Conservation (phyloP, 2,329 filamentous ascomycete genomes). For the Tolypocladium cylindrosporum region DNA sequence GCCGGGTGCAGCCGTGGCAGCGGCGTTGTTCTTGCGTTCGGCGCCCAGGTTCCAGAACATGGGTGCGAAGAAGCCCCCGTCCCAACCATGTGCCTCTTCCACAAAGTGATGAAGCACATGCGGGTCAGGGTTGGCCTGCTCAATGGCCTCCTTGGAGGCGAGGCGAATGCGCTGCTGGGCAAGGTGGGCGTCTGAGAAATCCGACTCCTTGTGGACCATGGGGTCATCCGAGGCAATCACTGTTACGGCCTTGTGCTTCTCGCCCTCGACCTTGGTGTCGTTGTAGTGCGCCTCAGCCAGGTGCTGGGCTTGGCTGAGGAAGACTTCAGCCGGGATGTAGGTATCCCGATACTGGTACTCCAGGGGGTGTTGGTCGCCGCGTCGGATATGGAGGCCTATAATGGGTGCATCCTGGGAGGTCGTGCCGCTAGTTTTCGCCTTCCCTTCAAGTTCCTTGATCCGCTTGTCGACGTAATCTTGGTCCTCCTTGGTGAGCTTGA, state of each 20-base stretch:
- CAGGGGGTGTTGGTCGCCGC: conserved; percentile 67
- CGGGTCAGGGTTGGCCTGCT: conserved; percentile 30
- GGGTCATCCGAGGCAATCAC: conserved; percentile 76
- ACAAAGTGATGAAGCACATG: conserved; percentile 54
- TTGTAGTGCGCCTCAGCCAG: conserved; percentile 42
- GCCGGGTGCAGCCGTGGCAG: conserved; percentile 12
- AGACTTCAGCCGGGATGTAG: conserved; percentile 67
- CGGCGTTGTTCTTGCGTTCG: conserved; percentile 30
- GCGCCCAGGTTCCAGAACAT: conserved; percentile 72
- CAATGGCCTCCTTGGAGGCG: conserved; percentile 48
- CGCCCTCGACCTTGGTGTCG: conserved; percentile 25
- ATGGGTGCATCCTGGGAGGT: conserved; percentile 25
- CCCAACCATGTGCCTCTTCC: conserved; percentile 74
- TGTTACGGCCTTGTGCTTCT: conserved; percentile 33
- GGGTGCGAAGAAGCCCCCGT: conserved; percentile 73
- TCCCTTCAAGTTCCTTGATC: conserved; percentile 42
- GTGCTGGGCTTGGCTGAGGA: conserved; percentile 47
- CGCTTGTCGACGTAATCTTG: conserved; percentile 52
- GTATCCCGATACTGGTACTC: conserved; percentile 68
- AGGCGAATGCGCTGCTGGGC: conserved; percentile 72
- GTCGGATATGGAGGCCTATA: conserved; percentile 69
- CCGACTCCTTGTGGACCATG: conserved; percentile 56
- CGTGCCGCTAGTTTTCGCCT: conserved; percentile 30
- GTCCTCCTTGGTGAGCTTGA: conserved; percentile 58
- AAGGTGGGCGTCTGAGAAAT: conserved; percentile 46